Base-by-base conservation (phyloP, 768 basidiomycete species). In the Lactarius deliciosus region DNA sequence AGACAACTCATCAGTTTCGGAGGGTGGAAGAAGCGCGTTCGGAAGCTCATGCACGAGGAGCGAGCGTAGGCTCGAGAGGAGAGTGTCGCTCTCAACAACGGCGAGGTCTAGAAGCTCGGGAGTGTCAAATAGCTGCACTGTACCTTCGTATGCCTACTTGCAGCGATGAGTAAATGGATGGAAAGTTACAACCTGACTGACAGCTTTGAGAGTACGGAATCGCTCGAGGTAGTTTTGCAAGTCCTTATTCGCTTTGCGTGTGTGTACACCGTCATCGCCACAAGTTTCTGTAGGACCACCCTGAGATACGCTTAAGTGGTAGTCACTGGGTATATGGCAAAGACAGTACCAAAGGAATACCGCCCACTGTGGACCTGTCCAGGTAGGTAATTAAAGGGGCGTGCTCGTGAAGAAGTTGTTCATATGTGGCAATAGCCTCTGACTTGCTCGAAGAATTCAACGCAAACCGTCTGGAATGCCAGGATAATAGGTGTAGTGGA, bases 1-100 rank as follows among this genome's bases (percentile, higher is more conserved):
- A 11, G 90, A 89, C 18, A 92, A 79, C 3, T 83, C 75, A 0
- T 79, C 78, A 1, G 92, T 93, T 3, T 81, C 70, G 0, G 91
- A 91, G 0, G 86, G 78, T 0, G 92, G 94, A 2, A 92, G 81
- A 64, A 96, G 85, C 3, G 94, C 81, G 0, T 81, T 70, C 0
- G 94, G 92, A 71, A 96, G 87, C 0, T 81, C 85, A 1, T 71
- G 68, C 8, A 76, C 70, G 57, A 77, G 72, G 61, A 75, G 69
- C 5, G 57, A 66, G 28, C 43, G 65, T 45, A 71, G 45, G 41
- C 61, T 57, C 32, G 60, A 28, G 34, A 66, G 25, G 56, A 70
- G 56, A 5, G 36, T 15, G 20, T 56, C 41, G 47, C 62, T 34
- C 54, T 71, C 70, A 22, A 59, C 32, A 18, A 45, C 34, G n/a